Base-by-base conservation (phyloP, 2,329 filamentous ascomycete species). In the Ceratocystis diversiconidia region DNA sequence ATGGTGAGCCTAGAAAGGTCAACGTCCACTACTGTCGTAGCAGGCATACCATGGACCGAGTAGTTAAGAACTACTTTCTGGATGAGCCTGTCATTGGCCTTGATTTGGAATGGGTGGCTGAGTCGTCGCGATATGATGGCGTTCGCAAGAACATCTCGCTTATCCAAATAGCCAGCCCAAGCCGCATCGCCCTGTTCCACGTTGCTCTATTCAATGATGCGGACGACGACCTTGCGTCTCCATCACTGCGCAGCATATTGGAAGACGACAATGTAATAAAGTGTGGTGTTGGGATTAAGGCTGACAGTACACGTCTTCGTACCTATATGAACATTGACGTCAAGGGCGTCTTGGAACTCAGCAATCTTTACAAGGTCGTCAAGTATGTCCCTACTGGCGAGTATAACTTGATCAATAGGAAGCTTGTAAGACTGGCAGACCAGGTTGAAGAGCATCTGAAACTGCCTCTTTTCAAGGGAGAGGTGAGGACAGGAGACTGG, bases 161-260 rank as follows among this genome's bases (percentile, higher is more conserved):
- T 46, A 86, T 96, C 55, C 92, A 96, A 74, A 74, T 96, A 25
- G 90, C 92, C 0, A 88, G 85, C 67, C 82, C 88, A 55, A 83
- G 86, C 68, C 86, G 85, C 15, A 86, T 96, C 61, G 90, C 81
- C 0, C 80, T 96, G 0, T 92, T 96, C 70, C 92, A 96, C 70
- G 74, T 96, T 63, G 87, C 90, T 2, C 70, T 85, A 1, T 89
- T 84, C 70, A 74, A 77, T 1, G 28, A 77, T 2, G 75, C 74
- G 41, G 74, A 76, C 5, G 81, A 86, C 25, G 43, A 67, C 22
- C 77, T 92, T 30, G 79, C 92, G n/a, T 80, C 86, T 1, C 88
- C 89, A 0, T 82, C 85, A 0, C 80, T 96, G 61, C 84, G 81
- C 68, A 77, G 78, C 65, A 82, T 96, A 57, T 82, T 96, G 73